Base-by-base conservation (phyloP, 164 flowering plant genomes). In the Amborella trichopoda region DNA sequence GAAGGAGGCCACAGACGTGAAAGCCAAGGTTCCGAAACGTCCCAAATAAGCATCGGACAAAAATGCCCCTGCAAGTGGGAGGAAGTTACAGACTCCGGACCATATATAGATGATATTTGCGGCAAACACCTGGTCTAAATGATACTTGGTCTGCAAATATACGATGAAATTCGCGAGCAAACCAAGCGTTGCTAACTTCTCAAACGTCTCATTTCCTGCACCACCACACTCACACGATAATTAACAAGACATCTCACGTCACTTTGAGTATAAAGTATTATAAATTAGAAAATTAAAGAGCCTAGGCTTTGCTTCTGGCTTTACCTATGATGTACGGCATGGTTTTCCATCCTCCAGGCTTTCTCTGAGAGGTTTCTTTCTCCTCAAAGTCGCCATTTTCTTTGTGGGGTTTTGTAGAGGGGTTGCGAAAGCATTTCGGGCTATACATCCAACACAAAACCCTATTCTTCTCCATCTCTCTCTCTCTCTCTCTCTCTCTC, bases 161-260 rank as follows among this genome's bases (percentile, higher is more conserved):
- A 84, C 75, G 67, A 75, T 61, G 40, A 89, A 61, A 58, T 89
- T 89, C 6, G 83, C 56, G 18, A 63, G 23, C 23, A 73, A 43
- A n/a, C 94, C 83, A 17, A 75, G 37, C 6, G 81, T 56, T 1
- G 85, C 97, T 26, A 89, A 52, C 55, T 78, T 82, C 76, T 89
- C 95, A 43, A 80, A 82, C 16, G 93, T 75, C 48, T 88, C 94
- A 44, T 83, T 88, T 22, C 94, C 88, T 86, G 69, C 44, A 60
- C n/a, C n/a, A n/a, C n/a, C n/a, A n/a, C n/a, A n/a, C n/a, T n/a
- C n/a, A n/a, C n/a, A n/a, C n/a, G n/a, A n/a, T n/a, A n/a, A n/a
- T n/a, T n/a, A n/a, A n/a, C n/a, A n/a, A n/a, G n/a, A n/a, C n/a
- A n/a, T n/a, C n/a, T n/a, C n/a, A n/a, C n/a, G n/a, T n/a, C n/a